Percentiles rank a stretch among this genome's conserved stretches.
phyloP scores from a whole-genome alignment of 148 eudicot species.

The Fallopia convolvulus region DNA sequence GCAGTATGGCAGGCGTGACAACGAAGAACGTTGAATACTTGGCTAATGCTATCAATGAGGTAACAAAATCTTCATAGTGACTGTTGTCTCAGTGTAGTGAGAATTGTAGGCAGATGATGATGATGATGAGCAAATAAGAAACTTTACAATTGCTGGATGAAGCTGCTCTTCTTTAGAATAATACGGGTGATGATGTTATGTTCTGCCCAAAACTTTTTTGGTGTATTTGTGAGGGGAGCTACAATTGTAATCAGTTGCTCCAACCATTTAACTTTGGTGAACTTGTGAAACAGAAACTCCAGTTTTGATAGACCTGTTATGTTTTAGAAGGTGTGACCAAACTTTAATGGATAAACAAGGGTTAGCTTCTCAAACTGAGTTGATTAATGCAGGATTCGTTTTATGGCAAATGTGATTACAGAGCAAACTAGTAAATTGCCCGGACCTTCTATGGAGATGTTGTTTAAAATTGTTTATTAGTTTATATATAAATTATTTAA shows the following conservation, averaged over 20 bases:
- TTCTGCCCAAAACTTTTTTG: background rate
- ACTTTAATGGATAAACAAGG: too few relatives aligned
- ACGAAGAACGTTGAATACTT: slow-evolving; percentile 83
- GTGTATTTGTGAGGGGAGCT: background rate
- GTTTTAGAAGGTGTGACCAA: too few relatives aligned
- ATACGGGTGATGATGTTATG: background rate
- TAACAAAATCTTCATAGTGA: slow-evolving; percentile 54
- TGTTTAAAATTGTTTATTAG: too few relatives aligned
- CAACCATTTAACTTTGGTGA: background rate
- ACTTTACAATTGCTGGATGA: background rate
- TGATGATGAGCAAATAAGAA: background rate
- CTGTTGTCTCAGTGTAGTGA: background rate
- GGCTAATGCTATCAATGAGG: slow-evolving; percentile 92
- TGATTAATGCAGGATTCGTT: background rate
- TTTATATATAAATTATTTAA: too few relatives aligned
- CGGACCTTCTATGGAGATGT: too few relatives aligned
- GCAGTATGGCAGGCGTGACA: slow-evolving; percentile 95
- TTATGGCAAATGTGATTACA: background rate
- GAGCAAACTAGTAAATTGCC: background rate
- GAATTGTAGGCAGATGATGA: background rate
- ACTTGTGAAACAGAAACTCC: background rate
- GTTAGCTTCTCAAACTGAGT: too few relatives aligned
- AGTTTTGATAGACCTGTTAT: background rate
- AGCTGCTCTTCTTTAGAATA: background rate
- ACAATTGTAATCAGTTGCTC: background rate